Evolutionary conservation across 176 grass and related monocot species (phyloP), one percentile per base, ranked within the genome.

Genomic region (Avena insularis): DNA sequence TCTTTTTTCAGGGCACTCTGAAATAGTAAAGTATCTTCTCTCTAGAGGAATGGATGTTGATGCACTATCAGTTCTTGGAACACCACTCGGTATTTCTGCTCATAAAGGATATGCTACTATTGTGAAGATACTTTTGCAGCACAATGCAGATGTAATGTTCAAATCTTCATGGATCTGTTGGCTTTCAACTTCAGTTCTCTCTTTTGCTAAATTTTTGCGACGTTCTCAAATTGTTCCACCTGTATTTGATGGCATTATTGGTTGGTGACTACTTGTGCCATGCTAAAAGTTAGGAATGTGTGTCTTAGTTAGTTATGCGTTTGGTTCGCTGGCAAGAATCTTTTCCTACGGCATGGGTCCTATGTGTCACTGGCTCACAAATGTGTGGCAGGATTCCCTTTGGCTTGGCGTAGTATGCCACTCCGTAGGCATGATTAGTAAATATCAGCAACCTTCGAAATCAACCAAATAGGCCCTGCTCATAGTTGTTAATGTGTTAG

Each of bases 41-140:
- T 87, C 90, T 91, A 88, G 75, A 88, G 90, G 90, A 85, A 77
- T 15, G 66, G 47, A 36, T 75, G 36, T 66, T 71, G 77, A 91
- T 84, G 66, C 60, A 56, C 21, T 68, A 66, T 74, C 86, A 81
- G 0, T 0, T 14, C 16, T 23, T 35, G 59, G 87, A 68, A 88
- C 68, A 47, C 90, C 90, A 81, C 25, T 91, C 68, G 6, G 12
- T 65, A 29, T 85, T 66, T 64, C 90, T 80, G 61, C 90, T 67
- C 25, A 2, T 51, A 79, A 43, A 88, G 64, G 72, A 75, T 50
- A 88, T 67, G 40, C 77, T 80, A 61, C 46, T 45, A 64, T 76
- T 14, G 21, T 88, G 61, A 43, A 91, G 65, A 85, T 91, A 48
- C 78, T 91, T 31, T 84, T 77, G 71, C 76, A 81, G 66, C 46